Conservation (phyloP, 768 basidiomycete genomes). For the Candolleomyces efflorescens region DNA sequence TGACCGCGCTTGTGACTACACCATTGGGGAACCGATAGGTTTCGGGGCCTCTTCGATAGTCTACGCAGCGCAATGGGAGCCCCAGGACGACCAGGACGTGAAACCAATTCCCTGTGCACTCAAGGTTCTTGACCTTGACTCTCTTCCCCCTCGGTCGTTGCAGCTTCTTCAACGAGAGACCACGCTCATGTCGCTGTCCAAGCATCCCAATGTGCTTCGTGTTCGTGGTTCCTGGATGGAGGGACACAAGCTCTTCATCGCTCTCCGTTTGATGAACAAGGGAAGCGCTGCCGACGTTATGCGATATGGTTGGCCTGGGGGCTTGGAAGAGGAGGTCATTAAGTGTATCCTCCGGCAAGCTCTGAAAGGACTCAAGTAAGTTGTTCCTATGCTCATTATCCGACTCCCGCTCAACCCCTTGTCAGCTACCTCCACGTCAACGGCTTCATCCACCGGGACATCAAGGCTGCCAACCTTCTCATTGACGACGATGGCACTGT, state of each 20-base stretch:
- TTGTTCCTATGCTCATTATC: constrained; percentile 3
- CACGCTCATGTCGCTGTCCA: constrained; percentile 86
- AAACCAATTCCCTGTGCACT: constrained; percentile 64
- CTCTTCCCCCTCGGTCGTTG: constrained; percentile 66
- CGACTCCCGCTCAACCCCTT: not conserved
- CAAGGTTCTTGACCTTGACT: constrained; percentile 87
- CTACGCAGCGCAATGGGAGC: constrained; percentile 66
- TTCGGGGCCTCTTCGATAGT: constrained; percentile 93
- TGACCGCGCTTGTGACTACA: constrained; percentile 68
- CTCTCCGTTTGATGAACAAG: constrained; percentile 84
- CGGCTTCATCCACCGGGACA: constrained; percentile 88
- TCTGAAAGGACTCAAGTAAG: constrained; percentile 79
- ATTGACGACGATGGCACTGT: constrained; percentile 90
- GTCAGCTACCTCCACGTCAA: constrained; percentile 81
- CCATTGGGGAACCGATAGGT: constrained; percentile 73
- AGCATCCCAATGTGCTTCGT: constrained; percentile 90
- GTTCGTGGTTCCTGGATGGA: constrained; percentile 88
- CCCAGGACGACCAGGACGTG: constrained; percentile 12
- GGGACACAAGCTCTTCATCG: constrained; percentile 81
- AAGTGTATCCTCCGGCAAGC: constrained; percentile 83
- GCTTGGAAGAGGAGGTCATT: constrained; percentile 87
- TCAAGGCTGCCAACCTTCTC: constrained; percentile 93
- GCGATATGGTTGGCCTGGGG: constrained; percentile 81
- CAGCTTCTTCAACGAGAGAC: constrained; percentile 79
- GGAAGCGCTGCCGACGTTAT: constrained; percentile 85